Percentiles rank a stretch among this genome's conserved stretches.
Evolutionary conservation across 1,284 basidiomycete genomes (phyloP).

Genomic region (Pyrrhoderma lamaoense): DNA sequence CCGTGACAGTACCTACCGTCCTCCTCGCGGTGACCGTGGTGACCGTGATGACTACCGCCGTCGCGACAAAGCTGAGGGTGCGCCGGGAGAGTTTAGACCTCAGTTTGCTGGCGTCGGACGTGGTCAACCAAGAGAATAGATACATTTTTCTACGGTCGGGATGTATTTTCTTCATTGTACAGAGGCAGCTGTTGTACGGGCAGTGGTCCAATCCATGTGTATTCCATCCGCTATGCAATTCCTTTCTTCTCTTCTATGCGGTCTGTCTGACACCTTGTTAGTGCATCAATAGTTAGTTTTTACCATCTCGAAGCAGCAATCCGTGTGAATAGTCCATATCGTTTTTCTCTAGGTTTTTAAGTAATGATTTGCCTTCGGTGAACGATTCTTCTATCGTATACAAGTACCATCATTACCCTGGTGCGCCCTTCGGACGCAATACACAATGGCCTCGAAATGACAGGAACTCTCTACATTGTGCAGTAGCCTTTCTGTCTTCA

Average conservation of each 20-base stretch:
- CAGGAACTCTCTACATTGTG: no score
- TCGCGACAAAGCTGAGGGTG: conserved; percentile 67
- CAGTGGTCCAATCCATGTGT: conserved; percentile 12
- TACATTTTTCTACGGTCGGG: neutral
- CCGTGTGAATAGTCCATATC: no score
- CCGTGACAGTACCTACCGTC: conserved; percentile 63
- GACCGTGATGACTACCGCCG: conserved; percentile 85
- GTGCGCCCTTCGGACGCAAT: no score
- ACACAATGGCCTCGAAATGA: no score
- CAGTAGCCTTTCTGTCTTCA: no score
- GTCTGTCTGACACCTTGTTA: conserved; percentile 4
- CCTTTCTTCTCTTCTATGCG: conserved; percentile 2
- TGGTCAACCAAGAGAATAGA: conserved; percentile 61
- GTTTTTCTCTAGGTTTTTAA: no score
- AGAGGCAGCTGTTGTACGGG: conserved; percentile 9
- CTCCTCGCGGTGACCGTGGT: conserved; percentile 59
- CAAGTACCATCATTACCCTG: no score
- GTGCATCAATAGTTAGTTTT: no score
- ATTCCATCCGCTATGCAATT: conserved; percentile 11
- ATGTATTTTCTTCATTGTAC: neutral
- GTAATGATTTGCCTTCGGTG: no score
- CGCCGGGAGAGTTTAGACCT: conserved; percentile 76
- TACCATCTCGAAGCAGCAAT: no score
- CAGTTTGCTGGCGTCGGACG: conserved; percentile 83
- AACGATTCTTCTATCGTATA: no score